Percentiles rank a stretch among this genome's conserved stretches.
Conservation (phyloP, 2,329 filamentous ascomycete species). For the Fusarium caatingaense region DNA sequence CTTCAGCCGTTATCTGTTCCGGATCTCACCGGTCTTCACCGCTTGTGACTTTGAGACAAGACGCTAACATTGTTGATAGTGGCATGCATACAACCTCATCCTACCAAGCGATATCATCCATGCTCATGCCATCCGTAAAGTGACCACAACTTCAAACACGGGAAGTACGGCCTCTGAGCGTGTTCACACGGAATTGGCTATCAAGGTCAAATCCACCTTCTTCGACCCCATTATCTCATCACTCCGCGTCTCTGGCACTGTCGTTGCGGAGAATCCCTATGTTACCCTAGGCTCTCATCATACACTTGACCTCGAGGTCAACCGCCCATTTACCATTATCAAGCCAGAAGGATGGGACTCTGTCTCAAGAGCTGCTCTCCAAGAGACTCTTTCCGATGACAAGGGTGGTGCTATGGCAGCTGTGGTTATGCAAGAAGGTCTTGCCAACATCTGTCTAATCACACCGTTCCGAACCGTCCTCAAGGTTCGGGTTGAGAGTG, state of each 20-base stretch:
- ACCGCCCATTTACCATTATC: slow-evolving; percentile 87
- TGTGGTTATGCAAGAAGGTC: slow-evolving; percentile 91
- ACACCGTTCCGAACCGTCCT: slow-evolving; percentile 83
- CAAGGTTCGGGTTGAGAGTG: slow-evolving; percentile 70
- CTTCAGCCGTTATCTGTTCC: slow-evolving; percentile 20
- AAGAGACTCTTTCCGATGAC: slow-evolving; percentile 82
- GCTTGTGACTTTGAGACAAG: slow-evolving; percentile 14
- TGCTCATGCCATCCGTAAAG: slow-evolving; percentile 67
- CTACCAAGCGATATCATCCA: slow-evolving; percentile 63
- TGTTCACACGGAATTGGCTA: slow-evolving; percentile 68
- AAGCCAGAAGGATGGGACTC: slow-evolving; percentile 91
- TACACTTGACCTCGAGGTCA: slow-evolving; percentile 83
- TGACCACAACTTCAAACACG: slow-evolving; percentile 59
- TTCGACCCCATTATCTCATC: slow-evolving; percentile 67
- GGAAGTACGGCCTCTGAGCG: slow-evolving; percentile 64
- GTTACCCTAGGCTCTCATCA: slow-evolving; percentile 68
- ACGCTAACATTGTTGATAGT: slow-evolving; percentile 51
- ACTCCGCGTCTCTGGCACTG: slow-evolving; percentile 67
- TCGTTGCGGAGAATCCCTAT: slow-evolving; percentile 64
- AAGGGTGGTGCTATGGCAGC: slow-evolving; percentile 86
- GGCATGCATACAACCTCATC: slow-evolving; percentile 73
- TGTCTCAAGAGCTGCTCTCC: slow-evolving; percentile 80
- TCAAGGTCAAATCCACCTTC: slow-evolving; percentile 67
- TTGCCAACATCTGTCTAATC: slow-evolving; percentile 85
- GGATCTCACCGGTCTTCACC: slow-evolving; percentile 14